These are phyloP conservation scores for Oehlia diaphana DNA, from an alignment of 192 early-diverging fungal genomes.

Conservation along the genomic window DNA sequence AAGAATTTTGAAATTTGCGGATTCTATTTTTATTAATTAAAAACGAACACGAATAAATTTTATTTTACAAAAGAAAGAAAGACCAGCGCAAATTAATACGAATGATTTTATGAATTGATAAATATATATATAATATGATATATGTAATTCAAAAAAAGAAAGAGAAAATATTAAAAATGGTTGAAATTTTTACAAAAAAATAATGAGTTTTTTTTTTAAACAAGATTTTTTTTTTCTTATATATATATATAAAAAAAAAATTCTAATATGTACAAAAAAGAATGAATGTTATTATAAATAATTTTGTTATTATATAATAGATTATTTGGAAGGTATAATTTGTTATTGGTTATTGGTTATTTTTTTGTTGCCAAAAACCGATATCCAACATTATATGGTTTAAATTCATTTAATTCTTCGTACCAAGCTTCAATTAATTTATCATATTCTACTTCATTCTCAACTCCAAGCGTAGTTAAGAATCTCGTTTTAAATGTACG, in stretches of 20 bases:
- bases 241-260: not conserved
- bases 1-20: too few species aligned
- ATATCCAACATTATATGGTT: constrained; percentile 8
- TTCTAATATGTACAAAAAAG: not conserved
- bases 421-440: constrained; percentile 13
- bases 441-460: constrained; percentile 8
- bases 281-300: not conserved
- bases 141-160: too few species aligned
- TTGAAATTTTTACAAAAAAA: too few species aligned
- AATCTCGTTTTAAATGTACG: constrained; percentile 12
- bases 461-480: not conserved
- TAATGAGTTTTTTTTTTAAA: too few species aligned
- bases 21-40: too few species aligned
- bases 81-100: too few species aligned
- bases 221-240: too few species aligned
- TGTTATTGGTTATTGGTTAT: not conserved
- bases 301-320: not conserved
- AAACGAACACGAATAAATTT: too few species aligned
- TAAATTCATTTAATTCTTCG: not conserved
- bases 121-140: too few species aligned
- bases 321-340: not conserved
- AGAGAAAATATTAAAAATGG: too few species aligned
- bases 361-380: constrained; percentile 9
- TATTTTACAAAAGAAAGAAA: too few species aligned
- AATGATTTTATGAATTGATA: too few species aligned